These are phyloP conservation scores for Lichina pygmaea DNA, from an alignment of 495 filamentous ascomycete species.

Conservation along the genomic window DNA sequence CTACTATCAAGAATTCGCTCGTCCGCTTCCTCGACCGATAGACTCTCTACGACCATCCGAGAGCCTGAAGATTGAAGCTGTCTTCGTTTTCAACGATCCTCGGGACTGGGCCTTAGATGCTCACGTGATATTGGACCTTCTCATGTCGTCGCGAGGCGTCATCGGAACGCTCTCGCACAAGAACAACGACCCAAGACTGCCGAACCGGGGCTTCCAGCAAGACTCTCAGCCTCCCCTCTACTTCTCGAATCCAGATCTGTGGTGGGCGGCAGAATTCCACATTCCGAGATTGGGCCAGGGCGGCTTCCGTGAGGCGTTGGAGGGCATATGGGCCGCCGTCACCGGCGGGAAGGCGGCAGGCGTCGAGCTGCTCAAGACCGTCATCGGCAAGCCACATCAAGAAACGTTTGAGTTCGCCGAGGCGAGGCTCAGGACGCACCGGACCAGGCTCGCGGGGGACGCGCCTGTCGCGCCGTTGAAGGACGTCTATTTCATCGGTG, in stretches of 20 bases:
- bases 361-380: conserved; percentile 30
- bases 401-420: conserved; percentile 71
- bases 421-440: conserved; percentile 32
- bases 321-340: conserved; percentile 47
- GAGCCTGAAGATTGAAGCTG: conserved; percentile 48
- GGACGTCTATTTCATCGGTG: conserved; percentile 84
- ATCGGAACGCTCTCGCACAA: conserved; percentile 48
- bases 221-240: conserved; percentile 59
- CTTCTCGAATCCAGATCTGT: conserved; percentile 74
- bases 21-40: conserved; percentile 28
- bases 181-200: conserved; percentile 24
- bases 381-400: conserved; percentile 65
- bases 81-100: conserved; percentile 78
- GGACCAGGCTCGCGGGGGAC: conserved; percentile 15
- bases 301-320: conserved; percentile 58
- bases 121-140: conserved; percentile 54
- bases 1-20: conserved; percentile 32
- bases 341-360: conserved; percentile 29
- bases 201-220: conserved; percentile 48
- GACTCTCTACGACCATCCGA: conserved; percentile 12
- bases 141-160: conserved; percentile 45
- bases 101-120: conserved; percentile 83
- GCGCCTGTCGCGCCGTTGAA: conserved; percentile 1
- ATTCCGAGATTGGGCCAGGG: conserved; percentile 85
- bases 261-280: conserved; percentile 62